Conservation (phyloP, 139 green algal genomes). For the Chloropicon primus region DNA sequence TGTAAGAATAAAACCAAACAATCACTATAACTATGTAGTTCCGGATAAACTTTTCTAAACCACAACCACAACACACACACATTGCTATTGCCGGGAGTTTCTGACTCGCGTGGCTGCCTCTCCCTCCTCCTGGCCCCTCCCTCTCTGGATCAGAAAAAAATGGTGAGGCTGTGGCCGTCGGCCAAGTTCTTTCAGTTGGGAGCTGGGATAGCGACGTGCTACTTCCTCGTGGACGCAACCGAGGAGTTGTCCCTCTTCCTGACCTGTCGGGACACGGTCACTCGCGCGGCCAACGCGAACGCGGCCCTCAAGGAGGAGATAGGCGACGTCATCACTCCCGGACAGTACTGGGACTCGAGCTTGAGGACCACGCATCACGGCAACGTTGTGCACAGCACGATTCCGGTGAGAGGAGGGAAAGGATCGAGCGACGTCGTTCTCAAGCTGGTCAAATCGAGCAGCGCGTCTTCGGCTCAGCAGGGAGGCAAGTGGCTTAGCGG, state of each 20-base stretch:
- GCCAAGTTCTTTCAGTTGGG: background rate
- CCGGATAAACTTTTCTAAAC: no score
- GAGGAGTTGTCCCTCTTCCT: background rate
- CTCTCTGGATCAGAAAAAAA: no score
- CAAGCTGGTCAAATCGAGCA: background rate
- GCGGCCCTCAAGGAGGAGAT: background rate
- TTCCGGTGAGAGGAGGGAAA: background rate
- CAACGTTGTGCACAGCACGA: background rate
- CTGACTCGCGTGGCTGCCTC: no score
- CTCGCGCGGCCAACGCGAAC: background rate
- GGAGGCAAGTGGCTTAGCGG: no score
- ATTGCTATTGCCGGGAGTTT: no score
- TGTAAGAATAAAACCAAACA: no score
- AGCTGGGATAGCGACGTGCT: background rate
- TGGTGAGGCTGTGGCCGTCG: background rate
- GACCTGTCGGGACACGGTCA: background rate
- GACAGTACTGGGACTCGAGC: background rate
- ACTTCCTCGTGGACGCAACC: background rate
- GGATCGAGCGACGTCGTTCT: background rate
- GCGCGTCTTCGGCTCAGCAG: no score
- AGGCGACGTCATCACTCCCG: background rate
- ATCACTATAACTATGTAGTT: no score
- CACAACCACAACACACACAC: no score
- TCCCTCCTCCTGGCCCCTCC: no score
- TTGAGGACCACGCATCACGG: background rate